Conservation (phyloP, 345 rosid genomes). For the Eucalyptus polybractea region DNA sequence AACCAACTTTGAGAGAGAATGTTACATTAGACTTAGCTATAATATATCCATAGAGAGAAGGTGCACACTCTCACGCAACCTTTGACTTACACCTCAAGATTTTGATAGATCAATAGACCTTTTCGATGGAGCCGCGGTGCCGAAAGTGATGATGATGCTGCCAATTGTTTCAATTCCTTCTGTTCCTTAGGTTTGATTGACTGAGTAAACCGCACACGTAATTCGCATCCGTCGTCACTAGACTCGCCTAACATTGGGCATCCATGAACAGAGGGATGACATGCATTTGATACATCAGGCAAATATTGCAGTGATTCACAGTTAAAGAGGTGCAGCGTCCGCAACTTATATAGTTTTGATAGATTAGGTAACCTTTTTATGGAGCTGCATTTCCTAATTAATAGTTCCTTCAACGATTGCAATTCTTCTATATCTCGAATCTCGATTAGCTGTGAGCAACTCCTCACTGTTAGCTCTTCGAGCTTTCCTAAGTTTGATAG, state of each 20-base stretch:
- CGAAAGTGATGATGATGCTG: not conserved
- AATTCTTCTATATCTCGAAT: not conserved
- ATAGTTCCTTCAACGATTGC: not conserved
- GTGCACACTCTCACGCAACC: not conserved
- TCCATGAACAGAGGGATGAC: not conserved
- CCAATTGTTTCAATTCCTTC: not conserved
- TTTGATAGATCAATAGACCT: not conserved
- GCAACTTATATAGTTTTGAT: not conserved
- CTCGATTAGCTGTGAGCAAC: not conserved
- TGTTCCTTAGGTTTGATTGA: not conserved
- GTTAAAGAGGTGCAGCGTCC: not conserved
- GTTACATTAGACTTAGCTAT: no score
- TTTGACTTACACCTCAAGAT: not conserved
- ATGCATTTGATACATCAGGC: not conserved
- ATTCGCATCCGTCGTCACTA: not conserved
- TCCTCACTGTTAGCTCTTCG: not conserved
- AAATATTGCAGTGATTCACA: not conserved
- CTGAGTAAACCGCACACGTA: not conserved
- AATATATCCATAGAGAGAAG: not conserved
- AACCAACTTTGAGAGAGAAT: not conserved
- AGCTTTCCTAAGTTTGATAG: not conserved
- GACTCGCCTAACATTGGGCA: not conserved
- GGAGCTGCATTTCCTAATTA: not conserved
- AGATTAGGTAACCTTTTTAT: not conserved
- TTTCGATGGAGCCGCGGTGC: not conserved